phyloP scores from a whole-genome alignment of 208 protist genomes.

The Acanthamoeba castellanii region DNA sequence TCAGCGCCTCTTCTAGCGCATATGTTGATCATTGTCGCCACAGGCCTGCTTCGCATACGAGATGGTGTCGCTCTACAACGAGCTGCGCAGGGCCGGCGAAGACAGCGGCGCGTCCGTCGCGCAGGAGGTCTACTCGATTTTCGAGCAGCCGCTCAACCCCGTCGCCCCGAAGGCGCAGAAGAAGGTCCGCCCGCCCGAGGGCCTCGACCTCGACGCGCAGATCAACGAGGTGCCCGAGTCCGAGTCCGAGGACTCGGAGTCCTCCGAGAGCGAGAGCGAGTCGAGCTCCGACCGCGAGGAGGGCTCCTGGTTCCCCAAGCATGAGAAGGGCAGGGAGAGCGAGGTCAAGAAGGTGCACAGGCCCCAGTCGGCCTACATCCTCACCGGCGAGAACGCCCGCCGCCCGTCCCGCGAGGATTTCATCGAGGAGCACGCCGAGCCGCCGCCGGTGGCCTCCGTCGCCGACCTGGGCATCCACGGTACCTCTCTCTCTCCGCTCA shows the following conservation, averaged over 20 bases:
- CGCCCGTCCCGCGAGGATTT: background rate
- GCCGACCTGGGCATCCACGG: conserved; percentile 26
- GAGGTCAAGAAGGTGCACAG: conserved; percentile 34
- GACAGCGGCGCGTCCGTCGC: background rate
- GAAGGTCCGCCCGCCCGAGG: conserved; percentile 36
- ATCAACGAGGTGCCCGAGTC: conserved; percentile 73
- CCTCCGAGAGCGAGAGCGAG: conserved; percentile 8
- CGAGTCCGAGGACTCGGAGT: conserved; percentile 59
- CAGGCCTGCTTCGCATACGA: conserved; percentile 56
- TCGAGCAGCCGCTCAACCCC: conserved; percentile 57
- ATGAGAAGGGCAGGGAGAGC: background rate
- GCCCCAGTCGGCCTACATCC: conserved; percentile 32
- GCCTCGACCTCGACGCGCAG: conserved; percentile 63
- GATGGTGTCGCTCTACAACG: conserved; percentile 47
- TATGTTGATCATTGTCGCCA: background rate
- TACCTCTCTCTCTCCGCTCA: background rate
- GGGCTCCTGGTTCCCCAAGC: background rate
- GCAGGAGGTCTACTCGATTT: conserved; percentile 30
- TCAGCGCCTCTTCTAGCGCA: background rate
- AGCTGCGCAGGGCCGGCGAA: conserved; percentile 23
- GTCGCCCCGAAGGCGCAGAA: conserved; percentile 68
- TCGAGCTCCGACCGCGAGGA: conserved; percentile 23
- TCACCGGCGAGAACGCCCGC: conserved; percentile 37
- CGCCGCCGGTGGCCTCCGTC: conserved; percentile 33
- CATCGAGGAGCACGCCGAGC: background rate